phyloP scores from a whole-genome alignment of 1,284 basidiomycete genomes.

The Volvariella volvacea region DNA sequence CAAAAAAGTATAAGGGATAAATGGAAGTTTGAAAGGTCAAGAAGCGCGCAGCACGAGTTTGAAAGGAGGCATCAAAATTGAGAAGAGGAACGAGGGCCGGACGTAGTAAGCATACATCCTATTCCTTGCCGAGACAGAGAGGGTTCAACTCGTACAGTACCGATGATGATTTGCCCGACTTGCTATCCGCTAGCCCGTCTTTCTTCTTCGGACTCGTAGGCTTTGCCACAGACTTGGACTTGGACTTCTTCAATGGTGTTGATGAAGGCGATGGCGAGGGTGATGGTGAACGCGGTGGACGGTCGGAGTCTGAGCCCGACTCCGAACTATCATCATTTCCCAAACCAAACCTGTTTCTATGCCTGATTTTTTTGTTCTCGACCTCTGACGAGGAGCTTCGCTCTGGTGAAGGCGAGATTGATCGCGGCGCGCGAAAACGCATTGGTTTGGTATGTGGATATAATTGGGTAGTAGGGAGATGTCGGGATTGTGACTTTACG shows the following conservation, averaged over 20 bases:
- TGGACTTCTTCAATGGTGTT: not conserved
- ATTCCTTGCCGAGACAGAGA: too few species aligned
- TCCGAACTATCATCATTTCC: conserved; percentile 26
- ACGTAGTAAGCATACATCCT: too few species aligned
- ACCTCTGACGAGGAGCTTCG: conserved; percentile 29
- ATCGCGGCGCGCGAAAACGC: conserved; percentile 58
- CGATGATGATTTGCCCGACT: too few species aligned
- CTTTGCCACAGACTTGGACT: not conserved
- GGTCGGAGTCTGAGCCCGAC: conserved; percentile 37
- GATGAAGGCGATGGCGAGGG: too few species aligned
- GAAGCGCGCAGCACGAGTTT: not conserved
- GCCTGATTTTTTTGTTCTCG: conserved; percentile 44
- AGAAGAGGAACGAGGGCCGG: too few species aligned
- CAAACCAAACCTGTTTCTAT: conserved; percentile 45
- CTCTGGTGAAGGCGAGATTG: conserved; percentile 52
- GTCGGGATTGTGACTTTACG: too few species aligned
- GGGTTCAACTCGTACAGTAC: too few species aligned
- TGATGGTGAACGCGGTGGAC: too few species aligned
- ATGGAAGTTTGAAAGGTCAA: conserved; percentile 1
- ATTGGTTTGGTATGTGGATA: conserved; percentile 27
- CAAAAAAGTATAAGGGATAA: not conserved
- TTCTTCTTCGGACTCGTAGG: not conserved
- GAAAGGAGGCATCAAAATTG: too few species aligned
- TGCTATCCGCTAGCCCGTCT: too few species aligned
- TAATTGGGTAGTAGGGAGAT: too few species aligned